Evolutionary conservation across 192 early-diverging fungal species (phyloP), one percentile per base, ranked within the genome.

Genomic region (Coemansia brasiliensis): DNA sequence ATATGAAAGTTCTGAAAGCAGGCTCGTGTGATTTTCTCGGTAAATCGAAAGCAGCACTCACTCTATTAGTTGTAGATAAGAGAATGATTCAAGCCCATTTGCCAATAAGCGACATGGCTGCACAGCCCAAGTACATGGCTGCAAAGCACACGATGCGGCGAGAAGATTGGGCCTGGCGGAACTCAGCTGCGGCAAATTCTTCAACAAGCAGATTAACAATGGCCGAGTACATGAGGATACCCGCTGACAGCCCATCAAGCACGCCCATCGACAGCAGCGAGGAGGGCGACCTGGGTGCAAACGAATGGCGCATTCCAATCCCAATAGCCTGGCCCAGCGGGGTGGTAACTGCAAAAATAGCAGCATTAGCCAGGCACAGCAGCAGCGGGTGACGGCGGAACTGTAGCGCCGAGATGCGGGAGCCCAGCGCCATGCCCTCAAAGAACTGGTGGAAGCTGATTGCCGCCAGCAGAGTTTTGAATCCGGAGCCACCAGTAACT

Each of bases 241-340:
- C 92, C 0, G 91, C 88, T 2, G 89, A 90, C 25, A 93, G 35
- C 3, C 88, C 71, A 48, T 96, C 90, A 15, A 96, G 74, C 16
- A 93, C 80, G 3, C 91, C 94, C 63, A 90, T 85, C 10, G 85
- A 64, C 13, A 91, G 45, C 20, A 94, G 67, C 3, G 86, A 65
- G 0, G 74, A 55, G 1, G 69, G 52, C 0, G 83, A 82, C 9
- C 79, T 63, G 2, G 81, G 81, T 17, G 87, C 75, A 71, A 87
- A 88, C 7, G 85, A 64, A 24, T 78, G 57, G 4, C 82, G 78
- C 53, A 93, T 79, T 35, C 70, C 85, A 54, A 94, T 88, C 17
- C 94, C 93, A 45, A 95, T 80, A 0, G 76, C 83, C 42, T 88
- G 79, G 24, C 94, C 94, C 38, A 94, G 5, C 7, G 94, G 94